Percentiles rank a stretch among this genome's conserved stretches.
phyloP scores from a whole-genome alignment of 1,139 yeast genomes.

The Yamadazyma mexicana region DNA sequence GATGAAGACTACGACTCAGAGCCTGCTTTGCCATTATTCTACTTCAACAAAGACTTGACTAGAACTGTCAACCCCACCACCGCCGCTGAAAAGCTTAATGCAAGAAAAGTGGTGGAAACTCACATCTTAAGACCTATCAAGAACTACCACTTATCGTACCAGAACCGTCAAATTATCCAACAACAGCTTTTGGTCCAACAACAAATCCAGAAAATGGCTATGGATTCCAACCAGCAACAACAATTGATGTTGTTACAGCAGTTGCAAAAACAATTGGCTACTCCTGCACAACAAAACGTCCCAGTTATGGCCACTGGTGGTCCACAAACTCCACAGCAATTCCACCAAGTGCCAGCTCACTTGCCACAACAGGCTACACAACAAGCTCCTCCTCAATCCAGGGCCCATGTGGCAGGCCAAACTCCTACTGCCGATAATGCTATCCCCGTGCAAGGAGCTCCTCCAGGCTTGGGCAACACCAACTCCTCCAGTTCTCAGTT shows the following conservation, averaged over 20 bases:
- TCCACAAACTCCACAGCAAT: conserved; percentile 11
- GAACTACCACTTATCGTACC: conserved; percentile 49
- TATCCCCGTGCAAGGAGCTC: conserved; percentile 12
- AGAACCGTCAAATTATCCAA: conserved; percentile 46
- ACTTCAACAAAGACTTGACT: conserved; percentile 25
- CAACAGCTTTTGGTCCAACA: conserved; percentile 38
- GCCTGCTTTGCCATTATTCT: conserved; percentile 39
- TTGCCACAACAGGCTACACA: no score
- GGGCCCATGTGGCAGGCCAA: conserved; percentile 2
- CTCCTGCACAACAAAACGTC: conserved; percentile 1
- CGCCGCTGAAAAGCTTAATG: conserved; percentile 34
- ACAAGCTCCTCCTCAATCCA: conserved; percentile 12
- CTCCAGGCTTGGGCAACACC: conserved; percentile 20
- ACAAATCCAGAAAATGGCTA: conserved; percentile 25
- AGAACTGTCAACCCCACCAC: conserved; percentile 24
- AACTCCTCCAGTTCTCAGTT: conserved; percentile 58
- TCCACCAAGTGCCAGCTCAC: no score
- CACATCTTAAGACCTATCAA: conserved; percentile 44
- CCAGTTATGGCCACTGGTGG: no score
- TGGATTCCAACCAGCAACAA: conserved; percentile 25
- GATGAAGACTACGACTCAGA: conserved; percentile 31
- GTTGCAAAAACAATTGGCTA: conserved; percentile 21
- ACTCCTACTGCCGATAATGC: conserved; percentile 17
- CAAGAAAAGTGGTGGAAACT: conserved; percentile 45
- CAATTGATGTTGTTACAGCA: conserved; percentile 31